Evolutionary conservation across 73 alveolate genomes (phyloP), one percentile per base, ranked within the genome.

Genomic region (Paramecium sexaurelia): DNA sequence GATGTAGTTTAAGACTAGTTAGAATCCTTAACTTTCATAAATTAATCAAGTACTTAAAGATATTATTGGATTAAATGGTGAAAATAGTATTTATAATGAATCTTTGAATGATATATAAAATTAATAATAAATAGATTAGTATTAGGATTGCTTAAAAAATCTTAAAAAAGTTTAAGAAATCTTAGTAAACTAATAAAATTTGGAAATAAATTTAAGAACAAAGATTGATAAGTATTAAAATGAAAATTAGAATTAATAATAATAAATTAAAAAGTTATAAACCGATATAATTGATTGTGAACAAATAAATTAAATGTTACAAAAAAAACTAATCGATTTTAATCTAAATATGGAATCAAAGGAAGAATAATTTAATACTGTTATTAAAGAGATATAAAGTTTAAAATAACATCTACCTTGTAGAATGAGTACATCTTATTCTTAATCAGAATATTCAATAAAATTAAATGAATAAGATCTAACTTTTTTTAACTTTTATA

Each of bases 281-380:
- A 1, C 22, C 3, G 83, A 61, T 29, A 29, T 61, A 5, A 29
- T 10, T 5, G 83, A 61, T 26, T 13, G 83, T 61, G 83, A 61
- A 61, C 47, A 24, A 7, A 29, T 61, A 61, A 61, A 61, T 61
- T 61, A 61, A 61, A 61, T 61, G 83, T 61, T 61, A 26, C 26
- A 61, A 61, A 61, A 61, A 61, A 61, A 61, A 61, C n/a, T 61
- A 29, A 61, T 61, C 5, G 83, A 61, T 29, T 29, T 61, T 29
- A 61, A 61, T 61, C 26, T 61, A 61, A 61, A 61, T 61, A 61
- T 61, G 83, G 83, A 61, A 61, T 29, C 83, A 61, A 61, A 61
- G 8, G 83, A 61, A 32, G 47, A 61, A 32, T 61, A 61, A 11
- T 61, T 61, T 61, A 32, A 29, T 29, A 61, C 83, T 61, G 83